Base-by-base conservation (phyloP, 768 basidiomycete genomes). In the Amanita molliuscula region DNA sequence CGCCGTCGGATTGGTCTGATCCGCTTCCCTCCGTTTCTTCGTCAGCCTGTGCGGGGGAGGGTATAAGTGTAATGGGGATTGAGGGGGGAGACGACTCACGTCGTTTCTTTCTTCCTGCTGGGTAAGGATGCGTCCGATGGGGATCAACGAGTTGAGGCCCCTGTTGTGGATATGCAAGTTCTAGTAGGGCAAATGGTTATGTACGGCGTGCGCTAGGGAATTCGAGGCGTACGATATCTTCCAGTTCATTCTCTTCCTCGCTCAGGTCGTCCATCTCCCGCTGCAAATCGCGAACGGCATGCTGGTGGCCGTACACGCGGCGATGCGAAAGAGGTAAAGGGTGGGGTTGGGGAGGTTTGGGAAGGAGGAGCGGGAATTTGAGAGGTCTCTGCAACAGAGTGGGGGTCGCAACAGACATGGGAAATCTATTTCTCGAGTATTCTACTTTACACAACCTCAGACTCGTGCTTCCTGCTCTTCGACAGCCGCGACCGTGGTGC, bases 41-140 rank as follows among this genome's bases (percentile, higher is more conserved):
- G 4, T 72, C 73, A 62, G 75, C 47, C 44, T 56, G 41, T 25
- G 23, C 2, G 15, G 10, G 13, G n/a, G 20, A 13, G 26, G 28
- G 7, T 44, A 44, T 21, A 9, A n/a, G 36, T 13, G 41, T n/a
- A n/a, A 49, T 8, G 13, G 38, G 5, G 37, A 13, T 25, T n/a
- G 42, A n/a, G 11, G 20, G 1, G 51, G 29, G 16, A 29, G n/a
- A n/a, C n/a, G n/a, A 40, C 51, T 44, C 51, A 88, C 88, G 60
- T 90, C 88, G 60, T 88, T 88, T 69, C 87, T 88, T 65, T 90
- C 88, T 59, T 90, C 88, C 54, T 81, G 76, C 56, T 81, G 80
- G 11, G 88, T 90, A 49, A 84, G 70, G 48, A 73, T 72, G 44
- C 80, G 76, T 6, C 88, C 88, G 38, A 88, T 84, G 5, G 87